Evolutionary conservation across 2,329 filamentous ascomycete genomes (phyloP), one percentile per base, ranked within the genome.

Genomic region (Aspergillus quadricinctus): DNA sequence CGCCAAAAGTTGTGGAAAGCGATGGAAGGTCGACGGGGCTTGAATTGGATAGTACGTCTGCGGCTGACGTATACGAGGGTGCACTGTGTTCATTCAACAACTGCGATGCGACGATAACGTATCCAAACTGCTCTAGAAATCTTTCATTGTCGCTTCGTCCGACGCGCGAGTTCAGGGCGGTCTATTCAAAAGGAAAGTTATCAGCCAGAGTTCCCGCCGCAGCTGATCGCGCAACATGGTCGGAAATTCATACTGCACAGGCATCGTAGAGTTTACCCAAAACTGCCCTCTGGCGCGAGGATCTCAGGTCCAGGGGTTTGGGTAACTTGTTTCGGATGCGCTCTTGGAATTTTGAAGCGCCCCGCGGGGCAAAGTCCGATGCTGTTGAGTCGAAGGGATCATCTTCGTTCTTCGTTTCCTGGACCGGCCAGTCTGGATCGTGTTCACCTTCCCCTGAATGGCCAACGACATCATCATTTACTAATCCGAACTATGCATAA

Each of bases 91-190:
- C 88, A 66, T 85, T 91, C 43, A 97, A 80, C 14, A 97, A 82
- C 71, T 96, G 92, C 23, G 92, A 97, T 51, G 92, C 92, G 68
- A 97, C 89, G 62, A 97, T 90, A 23, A 90, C 88, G 75, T 97
- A 97, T 61, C 92, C 89, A 68, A 97, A 97, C 69, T 92, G 89
- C 74, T 97, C 92, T 57, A 96, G 81, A 67, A 97, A 96, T 63
- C 87, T 87, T 64, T 88, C 83, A 69, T 92, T 95, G 65, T 96
- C 92, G 64, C 84, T 85, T 62, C 87, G 82, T 54, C 89, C 87
- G 60, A 96, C 82, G 59, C 61, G 70, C 41, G 66, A 66, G 61
- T 72, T 74, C 59, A 75, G 54, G 10, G 66, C 66, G 11, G 68
- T 67, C 72, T 75, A 59, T 7, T 45, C 9, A 51, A 27, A 11